Percentiles rank a stretch among this genome's conserved stretches.
Conservation (phyloP, 495 filamentous ascomycete genomes). For the Penicillium maclennaniae region DNA sequence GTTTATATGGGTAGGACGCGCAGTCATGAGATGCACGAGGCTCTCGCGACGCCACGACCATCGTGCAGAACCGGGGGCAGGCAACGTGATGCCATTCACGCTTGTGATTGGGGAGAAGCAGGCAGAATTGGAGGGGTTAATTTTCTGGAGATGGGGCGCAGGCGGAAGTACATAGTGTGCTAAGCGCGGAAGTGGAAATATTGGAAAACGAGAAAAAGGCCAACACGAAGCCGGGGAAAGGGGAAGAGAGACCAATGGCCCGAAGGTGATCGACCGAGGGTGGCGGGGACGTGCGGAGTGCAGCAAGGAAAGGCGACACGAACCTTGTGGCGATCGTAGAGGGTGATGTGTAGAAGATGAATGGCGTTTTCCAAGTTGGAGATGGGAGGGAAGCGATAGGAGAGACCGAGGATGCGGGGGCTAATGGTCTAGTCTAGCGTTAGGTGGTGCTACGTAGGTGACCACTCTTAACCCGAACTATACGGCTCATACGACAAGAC, state of each 20-base stretch:
- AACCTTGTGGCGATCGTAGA: conserved; percentile 16
- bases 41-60: conserved; percentile 20
- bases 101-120: conserved; percentile 15
- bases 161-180: conserved; percentile 4
- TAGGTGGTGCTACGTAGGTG: no score
- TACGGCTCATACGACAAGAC: no score
- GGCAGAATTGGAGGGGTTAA: neutral
- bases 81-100: conserved; percentile 11
- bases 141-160: conserved; percentile 3
- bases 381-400: neutral
- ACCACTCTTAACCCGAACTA: no score
- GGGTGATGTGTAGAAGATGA: conserved; percentile 7
- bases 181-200: conserved; percentile 26
- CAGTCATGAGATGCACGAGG: conserved; percentile 24
- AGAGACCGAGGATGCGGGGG: neutral
- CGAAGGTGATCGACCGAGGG: neutral
- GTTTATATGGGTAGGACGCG: conserved; percentile 4
- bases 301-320: neutral
- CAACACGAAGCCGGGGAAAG: conserved; percentile 13
- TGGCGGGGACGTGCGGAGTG: neutral
- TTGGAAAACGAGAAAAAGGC: conserved; percentile 13
- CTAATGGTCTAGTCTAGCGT: no score
- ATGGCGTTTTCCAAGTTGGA: neutral
- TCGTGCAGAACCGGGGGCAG: conserved; percentile 7
- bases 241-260: neutral